Conservation (phyloP, 2,329 filamentous ascomycete genomes). For the Pseudogymnoascus destructans region DNA sequence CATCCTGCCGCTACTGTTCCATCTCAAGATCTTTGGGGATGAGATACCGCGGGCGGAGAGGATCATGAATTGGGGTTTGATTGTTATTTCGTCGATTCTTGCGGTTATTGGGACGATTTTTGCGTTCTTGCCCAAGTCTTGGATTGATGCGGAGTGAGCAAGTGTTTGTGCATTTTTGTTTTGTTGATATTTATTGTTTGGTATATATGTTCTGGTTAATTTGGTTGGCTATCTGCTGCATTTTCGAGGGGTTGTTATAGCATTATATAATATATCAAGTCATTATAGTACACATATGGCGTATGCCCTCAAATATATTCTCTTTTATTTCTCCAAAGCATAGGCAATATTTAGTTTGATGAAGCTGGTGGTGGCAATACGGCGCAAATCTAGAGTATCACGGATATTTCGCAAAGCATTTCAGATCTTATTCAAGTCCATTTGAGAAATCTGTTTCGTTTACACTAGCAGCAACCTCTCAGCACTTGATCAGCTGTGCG, state of each 20-base stretch:
- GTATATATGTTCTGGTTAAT: background rate
- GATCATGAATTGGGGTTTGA: slow-evolving; percentile 52
- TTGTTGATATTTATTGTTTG: background rate
- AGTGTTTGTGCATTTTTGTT: background rate
- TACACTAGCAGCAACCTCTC: slow-evolving; percentile 9
- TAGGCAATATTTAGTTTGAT: background rate
- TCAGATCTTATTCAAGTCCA: background rate
- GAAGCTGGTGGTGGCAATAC: background rate
- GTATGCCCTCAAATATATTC: background rate
- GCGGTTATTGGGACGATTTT: slow-evolving; percentile 71
- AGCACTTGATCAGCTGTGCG: slow-evolving; percentile 8
- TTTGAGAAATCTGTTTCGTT: slow-evolving; percentile 8
- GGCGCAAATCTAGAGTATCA: background rate
- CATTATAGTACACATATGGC: background rate
- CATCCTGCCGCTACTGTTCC: slow-evolving; percentile 77
- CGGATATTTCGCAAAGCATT: background rate
- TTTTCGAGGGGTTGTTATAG: background rate
- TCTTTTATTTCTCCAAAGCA: background rate
- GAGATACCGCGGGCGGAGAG: slow-evolving; percentile 54
- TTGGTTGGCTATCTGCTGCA: background rate
- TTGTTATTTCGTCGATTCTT: slow-evolving; percentile 55
- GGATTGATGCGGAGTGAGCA: slow-evolving; percentile 42
- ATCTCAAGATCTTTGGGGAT: slow-evolving; percentile 74
- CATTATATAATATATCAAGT: background rate
- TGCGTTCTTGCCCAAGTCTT: slow-evolving; percentile 71